Conservation (phyloP, 352 stramenopile genomes). For the Phytophthora melonis region DNA sequence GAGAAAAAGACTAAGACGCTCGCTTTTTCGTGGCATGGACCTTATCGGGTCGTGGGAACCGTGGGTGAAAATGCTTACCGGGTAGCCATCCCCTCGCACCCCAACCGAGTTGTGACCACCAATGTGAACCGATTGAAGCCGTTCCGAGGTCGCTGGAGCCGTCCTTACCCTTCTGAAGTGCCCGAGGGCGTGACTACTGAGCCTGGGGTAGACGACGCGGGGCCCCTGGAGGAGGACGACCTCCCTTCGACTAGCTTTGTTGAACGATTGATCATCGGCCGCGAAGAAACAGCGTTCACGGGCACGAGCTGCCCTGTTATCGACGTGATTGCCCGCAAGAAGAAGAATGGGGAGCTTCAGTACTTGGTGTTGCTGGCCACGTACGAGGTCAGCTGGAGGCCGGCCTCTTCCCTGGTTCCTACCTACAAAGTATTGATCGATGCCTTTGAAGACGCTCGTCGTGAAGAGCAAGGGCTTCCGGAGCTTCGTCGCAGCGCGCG, state of each 20-base stretch:
- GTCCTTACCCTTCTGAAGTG: no score
- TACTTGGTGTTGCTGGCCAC: background rate
- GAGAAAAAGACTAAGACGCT: conserved; percentile 13
- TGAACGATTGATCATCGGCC: no score
- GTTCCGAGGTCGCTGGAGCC: no score
- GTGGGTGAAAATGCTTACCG: conserved; percentile 1
- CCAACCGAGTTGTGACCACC: conserved; percentile 1
- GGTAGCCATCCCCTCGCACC: conserved; percentile 2
- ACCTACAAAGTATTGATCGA: background rate
- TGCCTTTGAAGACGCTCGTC: background rate
- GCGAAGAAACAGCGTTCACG: no score
- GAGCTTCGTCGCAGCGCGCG: no score
- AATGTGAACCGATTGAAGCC: no score
- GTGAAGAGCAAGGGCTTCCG: background rate
- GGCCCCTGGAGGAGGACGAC: no score
- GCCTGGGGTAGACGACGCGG: no score
- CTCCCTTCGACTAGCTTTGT: no score
- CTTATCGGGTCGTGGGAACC: background rate
- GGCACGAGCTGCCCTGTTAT: background rate
- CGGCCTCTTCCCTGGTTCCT: background rate
- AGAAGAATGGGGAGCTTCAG: background rate
- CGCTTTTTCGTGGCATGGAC: conserved; percentile 20
- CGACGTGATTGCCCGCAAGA: background rate
- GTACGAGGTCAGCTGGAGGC: conserved; percentile 2
- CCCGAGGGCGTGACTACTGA: no score